Evolutionary conservation across 2,329 filamentous ascomycete genomes (phyloP), one percentile per base, ranked within the genome.

Genomic region (Ilyonectria destructans): DNA sequence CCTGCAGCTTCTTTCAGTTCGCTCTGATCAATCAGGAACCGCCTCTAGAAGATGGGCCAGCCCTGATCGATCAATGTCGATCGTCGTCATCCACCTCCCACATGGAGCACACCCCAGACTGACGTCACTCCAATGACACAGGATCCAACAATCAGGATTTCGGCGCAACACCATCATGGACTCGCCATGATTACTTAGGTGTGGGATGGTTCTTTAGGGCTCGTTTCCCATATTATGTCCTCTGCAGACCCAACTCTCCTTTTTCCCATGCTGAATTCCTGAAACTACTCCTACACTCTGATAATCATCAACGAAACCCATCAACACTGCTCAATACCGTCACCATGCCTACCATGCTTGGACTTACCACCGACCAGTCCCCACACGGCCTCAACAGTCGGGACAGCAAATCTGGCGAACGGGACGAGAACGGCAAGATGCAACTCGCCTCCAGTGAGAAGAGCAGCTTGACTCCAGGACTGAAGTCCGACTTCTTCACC

Each of bases 141-240:
- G 37, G 70, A 62, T 65, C 69, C 74, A 75, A 66, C 68, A 76
- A 76, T 75, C 74, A 75, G 74, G 74, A 76, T 76, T 76, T 76
- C 55, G 46, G 68, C 46, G 33, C 64, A 55, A 40, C 43, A 52
- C 65, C 71, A 74, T 63, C 72, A 75, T 75, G 70, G 68, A 69
- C 63, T 69, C 66, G 62, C 40, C 29, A 49, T 57, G 48, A 62
- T 45, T 31, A 23, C 23, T 46, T 51, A 40, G 12, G 40, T 64
- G 54, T 49, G 59, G 68, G 63, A 46, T 70, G 69, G 56, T 65
- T 55, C 58, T 54, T 62, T 33, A 62, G 43, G 59, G 55, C 43
- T 62, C 60, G 8, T 19, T n/a, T 19, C 55, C 26, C 40, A 64
- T 64, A 40, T 21, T 45, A 58, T 57, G 48, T 63, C 46, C 43